A percentile compares a stretch with the other conserved stretches of the same genome.
Conservation (phyloP, 1,284 basidiomycete species). For the Fomitiporia mediterranea region DNA sequence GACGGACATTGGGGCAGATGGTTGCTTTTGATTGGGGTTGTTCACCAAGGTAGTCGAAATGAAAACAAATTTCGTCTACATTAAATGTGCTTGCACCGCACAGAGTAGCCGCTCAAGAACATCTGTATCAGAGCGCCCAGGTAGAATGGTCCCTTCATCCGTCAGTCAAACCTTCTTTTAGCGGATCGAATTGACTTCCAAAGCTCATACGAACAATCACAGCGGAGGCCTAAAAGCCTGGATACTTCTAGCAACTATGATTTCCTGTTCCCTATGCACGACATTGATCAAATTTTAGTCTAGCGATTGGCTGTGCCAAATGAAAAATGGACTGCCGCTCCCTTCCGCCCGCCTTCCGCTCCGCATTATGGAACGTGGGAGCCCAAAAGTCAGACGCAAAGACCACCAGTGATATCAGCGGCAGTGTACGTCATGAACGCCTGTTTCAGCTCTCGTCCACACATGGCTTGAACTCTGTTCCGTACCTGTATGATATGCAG, state of each 20-base stretch:
- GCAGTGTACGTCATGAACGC: constrained; percentile 1
- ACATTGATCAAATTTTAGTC: background rate
- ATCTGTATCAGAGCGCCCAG: background rate
- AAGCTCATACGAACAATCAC: background rate
- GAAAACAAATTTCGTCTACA: background rate
- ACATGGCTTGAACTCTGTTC: too few species aligned
- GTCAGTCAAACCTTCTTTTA: background rate
- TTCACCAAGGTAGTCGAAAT: too few species aligned
- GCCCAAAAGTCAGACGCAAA: background rate
- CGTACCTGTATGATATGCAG: too few species aligned
- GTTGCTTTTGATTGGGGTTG: too few species aligned
- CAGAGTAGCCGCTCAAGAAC: background rate
- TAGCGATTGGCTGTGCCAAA: background rate
- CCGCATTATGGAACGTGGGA: background rate
- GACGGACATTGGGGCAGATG: too few species aligned
- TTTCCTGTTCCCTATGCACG: background rate
- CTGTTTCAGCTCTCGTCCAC: constrained; percentile 9
- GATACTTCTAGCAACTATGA: constrained; percentile 3
- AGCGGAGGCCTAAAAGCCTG: background rate
- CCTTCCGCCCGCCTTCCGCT: background rate
- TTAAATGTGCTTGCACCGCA: background rate
- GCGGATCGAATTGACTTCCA: background rate
- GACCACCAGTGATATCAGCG: background rate
- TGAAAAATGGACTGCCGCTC: background rate
- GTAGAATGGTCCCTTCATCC: background rate